phyloP scores from a whole-genome alignment of 1,284 basidiomycete species.

The Schizopora paradoxa region DNA sequence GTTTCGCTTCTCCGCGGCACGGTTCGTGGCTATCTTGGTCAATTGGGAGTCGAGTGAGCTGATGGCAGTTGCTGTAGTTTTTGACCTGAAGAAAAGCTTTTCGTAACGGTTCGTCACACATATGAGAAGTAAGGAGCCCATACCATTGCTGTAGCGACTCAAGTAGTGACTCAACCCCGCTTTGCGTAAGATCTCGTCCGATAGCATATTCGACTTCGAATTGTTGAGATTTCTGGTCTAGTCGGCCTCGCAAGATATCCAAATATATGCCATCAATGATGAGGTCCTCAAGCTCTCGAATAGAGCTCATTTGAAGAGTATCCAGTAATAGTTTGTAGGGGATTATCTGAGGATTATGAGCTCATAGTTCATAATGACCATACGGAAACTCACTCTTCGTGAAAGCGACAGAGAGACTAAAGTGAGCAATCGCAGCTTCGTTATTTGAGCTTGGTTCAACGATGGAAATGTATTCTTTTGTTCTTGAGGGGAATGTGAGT shows the following conservation, averaged over 20 bases:
- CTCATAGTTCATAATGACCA: background rate
- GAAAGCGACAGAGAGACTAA: constrained; percentile 76
- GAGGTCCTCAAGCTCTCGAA: constrained; percentile 88
- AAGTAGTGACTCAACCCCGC: constrained; percentile 57
- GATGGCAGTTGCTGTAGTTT: constrained; percentile 60
- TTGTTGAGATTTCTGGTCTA: constrained; percentile 85
- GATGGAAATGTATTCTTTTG: constrained; percentile 61
- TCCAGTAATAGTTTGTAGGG: constrained; percentile 64
- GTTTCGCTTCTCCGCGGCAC: constrained; percentile 31
- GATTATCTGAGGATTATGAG: constrained; percentile 49
- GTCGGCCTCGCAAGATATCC: constrained; percentile 80
- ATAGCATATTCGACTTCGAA: constrained; percentile 89
- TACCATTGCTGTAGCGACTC: constrained; percentile 68
- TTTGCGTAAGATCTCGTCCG: constrained; percentile 79
- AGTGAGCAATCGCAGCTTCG: constrained; percentile 89
- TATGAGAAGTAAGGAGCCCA: constrained; percentile 22
- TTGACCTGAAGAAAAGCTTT: constrained; percentile 46
- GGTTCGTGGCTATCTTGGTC: constrained; percentile 36
- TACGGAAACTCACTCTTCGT: constrained; percentile 52
- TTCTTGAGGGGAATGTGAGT: constrained; percentile 36
- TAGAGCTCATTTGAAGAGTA: constrained; percentile 64
- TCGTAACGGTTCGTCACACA: background rate
- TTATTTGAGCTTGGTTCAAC: constrained; percentile 66
- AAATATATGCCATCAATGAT: constrained; percentile 95
- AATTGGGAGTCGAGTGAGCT: constrained; percentile 54